Percentiles rank a stretch among this genome's conserved stretches.
Conservation (phyloP, 257 asterid genomes). For the Ajuga chamaepitys region DNA sequence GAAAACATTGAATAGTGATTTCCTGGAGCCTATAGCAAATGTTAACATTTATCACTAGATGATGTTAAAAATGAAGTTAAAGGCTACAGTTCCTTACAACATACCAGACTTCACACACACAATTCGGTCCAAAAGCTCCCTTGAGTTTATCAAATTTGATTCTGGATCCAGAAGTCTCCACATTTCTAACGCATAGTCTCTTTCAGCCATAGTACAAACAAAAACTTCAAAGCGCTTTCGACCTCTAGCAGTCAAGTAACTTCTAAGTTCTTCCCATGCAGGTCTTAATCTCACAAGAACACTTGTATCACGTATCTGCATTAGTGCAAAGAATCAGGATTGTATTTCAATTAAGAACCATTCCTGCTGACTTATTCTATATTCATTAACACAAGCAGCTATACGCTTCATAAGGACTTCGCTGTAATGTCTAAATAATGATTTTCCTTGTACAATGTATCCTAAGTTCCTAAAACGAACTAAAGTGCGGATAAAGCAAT, state of each 20-base stretch:
- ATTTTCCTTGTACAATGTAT: not conserved
- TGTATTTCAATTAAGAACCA: not conserved
- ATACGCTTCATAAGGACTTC: not conserved
- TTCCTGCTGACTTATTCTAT: not conserved
- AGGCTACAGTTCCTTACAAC: constrained; percentile 13
- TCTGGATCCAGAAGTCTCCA: constrained; percentile 99
- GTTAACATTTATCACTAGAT: not conserved
- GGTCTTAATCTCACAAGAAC: constrained; percentile 98
- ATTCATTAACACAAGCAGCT: constrained; percentile 8
- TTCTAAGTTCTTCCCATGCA: constrained; percentile 98
- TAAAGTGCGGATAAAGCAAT: not conserved
- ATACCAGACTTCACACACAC: constrained; percentile 93
- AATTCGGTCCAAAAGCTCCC: constrained; percentile 75
- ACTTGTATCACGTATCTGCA: constrained; percentile 93
- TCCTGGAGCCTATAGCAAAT: constrained; percentile 52
- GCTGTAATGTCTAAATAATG: not conserved
- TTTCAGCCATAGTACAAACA: constrained; percentile 99
- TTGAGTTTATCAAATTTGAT: constrained; percentile 66
- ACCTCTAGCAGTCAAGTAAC: constrained; percentile 92
- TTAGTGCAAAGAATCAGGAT: not conserved
- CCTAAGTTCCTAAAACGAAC: not conserved
- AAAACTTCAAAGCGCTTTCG: constrained; percentile 94
- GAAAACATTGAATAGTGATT: constrained; percentile 84
- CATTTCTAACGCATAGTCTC: constrained; percentile 98
- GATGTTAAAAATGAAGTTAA: not conserved